Conservation (phyloP, 129 eudicot genomes). For the Rutidosis leptorrhynchoides region DNA sequence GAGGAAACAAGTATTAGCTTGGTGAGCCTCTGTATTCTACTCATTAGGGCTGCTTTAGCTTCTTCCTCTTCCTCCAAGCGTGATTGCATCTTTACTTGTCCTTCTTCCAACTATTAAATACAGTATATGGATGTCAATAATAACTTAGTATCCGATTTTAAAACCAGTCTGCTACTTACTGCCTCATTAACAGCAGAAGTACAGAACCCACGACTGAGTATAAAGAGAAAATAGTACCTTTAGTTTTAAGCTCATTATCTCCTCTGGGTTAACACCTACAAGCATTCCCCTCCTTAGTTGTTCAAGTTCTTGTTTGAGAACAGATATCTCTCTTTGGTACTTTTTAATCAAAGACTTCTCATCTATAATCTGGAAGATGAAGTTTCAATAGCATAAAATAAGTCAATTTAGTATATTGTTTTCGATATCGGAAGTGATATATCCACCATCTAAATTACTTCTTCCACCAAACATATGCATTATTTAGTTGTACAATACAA, state of each 20-base stretch:
- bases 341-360: constrained; percentile 95
- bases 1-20: constrained; percentile 95
- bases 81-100: constrained; percentile 96
- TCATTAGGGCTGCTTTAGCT: constrained; percentile 97
- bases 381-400: constrained; percentile 22
- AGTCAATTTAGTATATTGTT: constrained; percentile 8
- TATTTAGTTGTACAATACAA: too few relatives aligned
- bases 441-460: too few relatives aligned
- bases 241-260: constrained; percentile 77
- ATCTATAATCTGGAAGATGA: constrained; percentile 75
- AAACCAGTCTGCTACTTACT: neutral
- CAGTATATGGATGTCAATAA: constrained; percentile 25
- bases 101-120: constrained; percentile 83
- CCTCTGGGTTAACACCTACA: constrained; percentile 85
- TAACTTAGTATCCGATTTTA: constrained; percentile 1
- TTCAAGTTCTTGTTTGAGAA: constrained; percentile 87
- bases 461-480: too few relatives aligned
- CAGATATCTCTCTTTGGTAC: constrained; percentile 92
- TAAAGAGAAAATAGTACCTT: constrained; percentile 45
- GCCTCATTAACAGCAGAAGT: constrained; percentile 1
- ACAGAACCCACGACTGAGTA: constrained; percentile 15
- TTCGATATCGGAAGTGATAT: too few relatives aligned
- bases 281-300: constrained; percentile 88
- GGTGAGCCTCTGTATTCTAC: constrained; percentile 96
- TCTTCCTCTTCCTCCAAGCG: constrained; percentile 98